Evolutionary conservation across 495 filamentous ascomycete genomes (phyloP), one percentile per base, ranked within the genome.

Genomic region (Lepraria neglecta): DNA sequence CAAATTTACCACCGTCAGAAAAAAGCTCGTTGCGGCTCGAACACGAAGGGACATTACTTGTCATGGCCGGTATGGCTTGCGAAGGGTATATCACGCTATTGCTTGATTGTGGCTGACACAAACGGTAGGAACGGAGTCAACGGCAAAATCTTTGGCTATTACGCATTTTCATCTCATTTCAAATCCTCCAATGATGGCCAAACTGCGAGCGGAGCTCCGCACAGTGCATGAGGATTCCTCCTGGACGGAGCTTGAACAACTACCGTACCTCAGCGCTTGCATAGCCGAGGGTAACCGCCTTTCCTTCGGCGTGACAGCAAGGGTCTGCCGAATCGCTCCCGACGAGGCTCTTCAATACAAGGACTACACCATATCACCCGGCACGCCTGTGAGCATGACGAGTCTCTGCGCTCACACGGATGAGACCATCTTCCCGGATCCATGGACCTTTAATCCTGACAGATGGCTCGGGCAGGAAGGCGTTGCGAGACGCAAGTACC

Each of bases 271-370:
- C 3, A 64, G 67, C 7, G 78, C 73, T 14, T 63, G 75, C 48
- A 71, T 80, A 51, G 68, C 77, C 24, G 78, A 81, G 56, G 67
- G 68, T n/a, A 57, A 78, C 24, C 70, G 79, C 0, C 66, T 78
- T 4, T 71, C 67, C 40, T 67, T 71, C 43, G 71, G 70, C 4
- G 56, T 68, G 4, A 58, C 66, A 12, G 59, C 62, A 15, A 69
- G 72, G 3, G 42, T 66, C 17, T 61, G 58, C 31, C 70, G 74
- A 11, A 57, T 67, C 11, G 60, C 63, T 35, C 62, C 68, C 0
- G 47, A 73, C 43, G 52, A 64, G 3, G 30, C 57, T 40, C 52
- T 72, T 19, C 21, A 48, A 4, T 73, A 67, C 51, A 60, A 60
- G 48, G 31, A 58, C 17, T 71, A 59, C 42, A 44, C 44, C 0